Evolutionary conservation across 2,329 filamentous ascomycete genomes (phyloP), one percentile per base, ranked within the genome.

Genomic region (Verticillium albo-atrum): DNA sequence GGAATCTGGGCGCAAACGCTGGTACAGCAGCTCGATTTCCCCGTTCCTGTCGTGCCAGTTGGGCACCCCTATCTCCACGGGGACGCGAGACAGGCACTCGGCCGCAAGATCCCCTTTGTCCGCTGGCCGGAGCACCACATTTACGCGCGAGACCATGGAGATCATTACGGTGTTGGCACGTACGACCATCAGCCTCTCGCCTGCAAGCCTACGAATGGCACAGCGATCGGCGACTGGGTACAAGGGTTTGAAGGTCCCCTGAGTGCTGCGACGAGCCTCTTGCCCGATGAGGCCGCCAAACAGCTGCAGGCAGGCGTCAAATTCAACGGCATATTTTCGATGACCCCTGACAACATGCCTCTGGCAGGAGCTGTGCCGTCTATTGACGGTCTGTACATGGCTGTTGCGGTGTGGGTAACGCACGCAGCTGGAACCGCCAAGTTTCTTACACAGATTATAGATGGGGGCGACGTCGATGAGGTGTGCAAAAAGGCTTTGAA

Each of bases 331-430:
- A 60, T 60, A 9, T 60, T 60, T 32, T 57, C 58, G 15, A 54
- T 60, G 58, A 60, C 58, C 26, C 58, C 58, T 20, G 58, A 60
- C 47, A 60, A 60, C 81, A 5, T 61, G 59, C 60, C 61, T 25
- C 27, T 57, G 20, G 62, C 58, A 12, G 62, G 60, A 12, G 26
- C 56, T 9, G 61, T 62, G 30, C 52, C 35, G 28, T 59, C 61
- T 14, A 35, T 32, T 20, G 37, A 23, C n/a, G 56, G 30, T 9
- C n/a, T 54, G 37, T 27, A 60, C 10, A 54, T 60, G 50, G 58
- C 58, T 17, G 55, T 57, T n/a, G 58, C 58, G 0, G 50, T 60
- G 9, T 60, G 58, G 58, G 58, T 60, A 4, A 60, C 58, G 3
- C 58, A 60, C 20, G 58, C 58, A 4, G 54, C 58, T 12, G 58